These are phyloP conservation scores for Agrocybe pediades DNA, from an alignment of 768 basidiomycete species.

Conservation along the genomic window DNA sequence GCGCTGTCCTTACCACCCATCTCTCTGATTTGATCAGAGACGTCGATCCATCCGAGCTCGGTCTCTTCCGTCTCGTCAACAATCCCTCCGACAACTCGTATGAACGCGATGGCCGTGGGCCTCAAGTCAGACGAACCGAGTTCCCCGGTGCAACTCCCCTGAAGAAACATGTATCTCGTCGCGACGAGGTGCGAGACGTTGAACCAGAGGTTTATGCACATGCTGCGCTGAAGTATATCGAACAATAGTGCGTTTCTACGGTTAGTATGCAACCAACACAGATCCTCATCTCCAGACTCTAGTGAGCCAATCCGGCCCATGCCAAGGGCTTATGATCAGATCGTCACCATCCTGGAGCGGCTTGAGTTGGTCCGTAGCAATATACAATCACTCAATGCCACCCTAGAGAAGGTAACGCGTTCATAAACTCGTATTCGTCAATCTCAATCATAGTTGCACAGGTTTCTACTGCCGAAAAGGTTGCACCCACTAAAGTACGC, in stretches of 20 bases:
- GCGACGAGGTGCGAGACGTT: slow-evolving; percentile 46
- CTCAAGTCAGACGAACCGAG: slow-evolving; percentile 60
- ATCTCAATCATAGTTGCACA: neutral
- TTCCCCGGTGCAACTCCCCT: slow-evolving; percentile 76
- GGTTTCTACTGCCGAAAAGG: slow-evolving; percentile 10
- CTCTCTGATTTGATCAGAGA: slow-evolving; percentile 82
- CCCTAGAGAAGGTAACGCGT: slow-evolving; percentile 13
- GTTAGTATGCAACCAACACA: neutral
- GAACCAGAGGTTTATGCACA: slow-evolving; percentile 78
- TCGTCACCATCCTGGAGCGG: slow-evolving; percentile 41
- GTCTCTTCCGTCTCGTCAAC: slow-evolving; percentile 66
- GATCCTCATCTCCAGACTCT: slow-evolving; percentile 6
- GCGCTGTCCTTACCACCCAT: slow-evolving; percentile 60
- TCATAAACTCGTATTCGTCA: neutral
- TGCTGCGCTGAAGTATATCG: slow-evolving; percentile 76
- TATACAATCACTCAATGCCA: slow-evolving; percentile 27
- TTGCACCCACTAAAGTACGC: slow-evolving; percentile 30
- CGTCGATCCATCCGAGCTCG: slow-evolving; percentile 74
- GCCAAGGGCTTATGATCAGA: slow-evolving; percentile 51
- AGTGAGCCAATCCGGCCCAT: slow-evolving; percentile 49
- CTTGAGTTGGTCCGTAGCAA: slow-evolving; percentile 38
- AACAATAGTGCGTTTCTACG: slow-evolving; percentile 65
- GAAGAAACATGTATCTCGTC: slow-evolving; percentile 42
- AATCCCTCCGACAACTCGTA: slow-evolving; percentile 21
- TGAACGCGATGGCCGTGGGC: slow-evolving; percentile 33